Percentiles rank a stretch among this genome's conserved stretches.
Conservation (phyloP, 495 filamentous ascomycete genomes). For the Margaritispora aquatica region DNA sequence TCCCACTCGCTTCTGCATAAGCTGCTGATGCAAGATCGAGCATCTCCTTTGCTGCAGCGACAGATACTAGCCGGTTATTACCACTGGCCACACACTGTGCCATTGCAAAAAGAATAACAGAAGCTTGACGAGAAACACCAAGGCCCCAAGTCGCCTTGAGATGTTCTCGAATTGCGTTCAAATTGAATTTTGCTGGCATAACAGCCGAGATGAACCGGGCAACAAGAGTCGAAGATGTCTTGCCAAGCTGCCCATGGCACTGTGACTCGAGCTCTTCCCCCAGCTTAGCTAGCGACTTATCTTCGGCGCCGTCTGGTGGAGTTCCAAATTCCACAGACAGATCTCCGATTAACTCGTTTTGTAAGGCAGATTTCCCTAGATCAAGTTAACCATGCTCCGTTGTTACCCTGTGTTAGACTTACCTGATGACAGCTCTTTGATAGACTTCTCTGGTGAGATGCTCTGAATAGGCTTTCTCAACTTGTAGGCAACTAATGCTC, state of each 20-base stretch:
- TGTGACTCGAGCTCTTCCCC: slow-evolving; percentile 88
- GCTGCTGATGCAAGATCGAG: too few relatives aligned
- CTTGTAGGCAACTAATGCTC: neutral
- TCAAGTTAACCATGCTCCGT: too few relatives aligned
- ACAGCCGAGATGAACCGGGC: slow-evolving; percentile 90
- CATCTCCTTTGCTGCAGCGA: too few relatives aligned
- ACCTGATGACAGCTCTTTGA: neutral
- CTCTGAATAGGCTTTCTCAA: neutral
- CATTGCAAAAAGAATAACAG: slow-evolving; percentile 77
- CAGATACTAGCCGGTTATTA: too few relatives aligned
- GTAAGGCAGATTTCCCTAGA: slow-evolving; percentile 83
- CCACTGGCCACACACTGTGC: slow-evolving; percentile 90
- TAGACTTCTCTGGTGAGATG: neutral
- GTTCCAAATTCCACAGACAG: slow-evolving; percentile 95
- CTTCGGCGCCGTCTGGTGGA: slow-evolving; percentile 94
- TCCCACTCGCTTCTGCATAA: too few relatives aligned
- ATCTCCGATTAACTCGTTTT: slow-evolving; percentile 91
- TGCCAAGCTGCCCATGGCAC: slow-evolving; percentile 92
- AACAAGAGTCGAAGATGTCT: slow-evolving; percentile 86
- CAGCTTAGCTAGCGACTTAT: slow-evolving; percentile 88
- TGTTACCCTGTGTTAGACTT: neutral
- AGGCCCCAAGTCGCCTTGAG: slow-evolving; percentile 90
- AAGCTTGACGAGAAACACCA: slow-evolving; percentile 77
- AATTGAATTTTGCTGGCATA: slow-evolving; percentile 98
- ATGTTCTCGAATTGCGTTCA: slow-evolving; percentile 84